Percentiles rank a stretch among this genome's conserved stretches.
Conservation (phyloP, 139 green algal genomes). For the Ettlia oleoabundans region DNA sequence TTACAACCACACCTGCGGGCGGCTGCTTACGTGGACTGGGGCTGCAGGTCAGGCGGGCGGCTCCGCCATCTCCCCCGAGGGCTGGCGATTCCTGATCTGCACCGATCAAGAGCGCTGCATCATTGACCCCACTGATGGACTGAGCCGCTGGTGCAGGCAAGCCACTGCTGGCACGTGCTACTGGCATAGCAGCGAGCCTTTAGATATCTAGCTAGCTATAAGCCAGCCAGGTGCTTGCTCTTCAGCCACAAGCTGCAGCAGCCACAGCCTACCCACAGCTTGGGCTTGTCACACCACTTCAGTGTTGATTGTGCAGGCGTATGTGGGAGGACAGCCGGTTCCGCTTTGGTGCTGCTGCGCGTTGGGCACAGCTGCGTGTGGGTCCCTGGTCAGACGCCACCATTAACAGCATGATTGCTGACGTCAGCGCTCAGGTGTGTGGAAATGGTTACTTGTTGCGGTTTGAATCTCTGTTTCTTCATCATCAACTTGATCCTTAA, state of each 20-base stretch:
- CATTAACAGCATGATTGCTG: not conserved
- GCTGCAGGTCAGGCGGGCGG: constrained; percentile 56
- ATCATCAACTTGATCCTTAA: too few relatives aligned
- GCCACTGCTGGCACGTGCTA: not conserved
- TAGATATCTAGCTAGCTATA: too few relatives aligned
- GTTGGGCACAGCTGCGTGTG: constrained; percentile 36
- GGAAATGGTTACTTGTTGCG: too few relatives aligned
- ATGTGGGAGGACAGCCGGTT: constrained; percentile 46
- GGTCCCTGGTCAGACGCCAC: constrained; percentile 33
- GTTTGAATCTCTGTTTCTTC: too few relatives aligned
- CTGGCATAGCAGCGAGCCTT: too few relatives aligned
- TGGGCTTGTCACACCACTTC: too few relatives aligned
- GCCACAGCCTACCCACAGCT: too few relatives aligned
- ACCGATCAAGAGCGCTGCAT: constrained; percentile 45
- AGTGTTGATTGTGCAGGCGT: too few relatives aligned
- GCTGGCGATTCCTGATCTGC: constrained; percentile 57
- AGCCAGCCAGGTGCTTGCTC: not conserved
- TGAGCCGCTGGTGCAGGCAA: constrained; percentile 33
- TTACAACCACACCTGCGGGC: not conserved
- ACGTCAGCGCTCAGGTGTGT: not conserved
- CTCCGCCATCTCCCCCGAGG: constrained; percentile 70
- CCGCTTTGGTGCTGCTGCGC: constrained; percentile 3
- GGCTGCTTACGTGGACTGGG: too few relatives aligned
- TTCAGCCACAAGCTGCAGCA: not conserved
- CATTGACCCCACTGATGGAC: constrained; percentile 38